Conservation (phyloP, 768 basidiomycete species). For the Wakefieldia striispora region DNA sequence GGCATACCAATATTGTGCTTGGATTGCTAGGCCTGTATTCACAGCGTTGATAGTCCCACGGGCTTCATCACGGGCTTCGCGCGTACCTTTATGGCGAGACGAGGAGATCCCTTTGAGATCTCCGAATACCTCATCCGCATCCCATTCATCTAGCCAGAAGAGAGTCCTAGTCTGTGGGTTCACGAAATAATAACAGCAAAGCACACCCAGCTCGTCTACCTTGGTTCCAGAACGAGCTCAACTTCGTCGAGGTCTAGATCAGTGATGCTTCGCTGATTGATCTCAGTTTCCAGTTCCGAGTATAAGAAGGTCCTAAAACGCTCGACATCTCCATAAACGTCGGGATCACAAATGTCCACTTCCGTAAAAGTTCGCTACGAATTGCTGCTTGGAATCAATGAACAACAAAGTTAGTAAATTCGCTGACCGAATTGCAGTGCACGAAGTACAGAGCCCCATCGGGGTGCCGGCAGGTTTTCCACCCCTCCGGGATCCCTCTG, state of each 20-base stretch:
- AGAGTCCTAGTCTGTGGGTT: conserved; percentile 44
- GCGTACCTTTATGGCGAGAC: conserved; percentile 24
- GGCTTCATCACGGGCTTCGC: neutral
- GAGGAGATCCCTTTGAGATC: conserved; percentile 21
- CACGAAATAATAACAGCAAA: conserved; percentile 50
- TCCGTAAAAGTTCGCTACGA: conserved; percentile 56
- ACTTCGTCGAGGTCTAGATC: conserved; percentile 30
- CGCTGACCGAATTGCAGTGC: conserved; percentile 42
- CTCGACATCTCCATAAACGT: conserved; percentile 33
- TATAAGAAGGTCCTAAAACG: conserved; percentile 28
- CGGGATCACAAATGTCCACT: conserved; percentile 44
- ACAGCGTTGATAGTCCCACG: neutral
- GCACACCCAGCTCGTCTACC: conserved; percentile 9
- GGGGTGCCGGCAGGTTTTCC: conserved; percentile 51
- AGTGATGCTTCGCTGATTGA: conserved; percentile 12
- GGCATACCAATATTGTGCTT: conserved; percentile 39
- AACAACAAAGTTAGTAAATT: neutral
- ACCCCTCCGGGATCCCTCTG: conserved; percentile 35
- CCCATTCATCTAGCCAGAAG: conserved; percentile 52
- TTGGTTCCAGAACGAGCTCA: conserved; percentile 46
- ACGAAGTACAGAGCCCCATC: conserved; percentile 63
- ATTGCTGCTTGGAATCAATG: neutral
- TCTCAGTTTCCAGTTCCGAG: conserved; percentile 18
- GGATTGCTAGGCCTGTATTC: conserved; percentile 30
- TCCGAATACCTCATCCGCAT: conserved; percentile 31